Conservation (phyloP, 495 filamentous ascomycete species). For the Hyaloscypha variabilis region DNA sequence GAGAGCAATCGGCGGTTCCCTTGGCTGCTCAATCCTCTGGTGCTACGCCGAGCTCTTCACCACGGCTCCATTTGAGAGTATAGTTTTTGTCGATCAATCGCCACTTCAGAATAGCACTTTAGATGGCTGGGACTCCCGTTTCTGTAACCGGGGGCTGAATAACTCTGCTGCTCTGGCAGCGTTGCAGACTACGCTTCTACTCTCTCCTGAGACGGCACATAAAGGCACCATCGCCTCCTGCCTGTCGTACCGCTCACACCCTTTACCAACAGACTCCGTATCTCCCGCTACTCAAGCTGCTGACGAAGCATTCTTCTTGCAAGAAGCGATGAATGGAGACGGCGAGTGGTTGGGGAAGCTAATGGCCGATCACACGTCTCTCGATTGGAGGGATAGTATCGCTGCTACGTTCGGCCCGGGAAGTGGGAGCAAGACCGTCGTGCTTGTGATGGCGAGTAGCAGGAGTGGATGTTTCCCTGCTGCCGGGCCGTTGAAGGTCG, state of each 20-base stretch:
- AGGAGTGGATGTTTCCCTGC: slow-evolving; percentile 48
- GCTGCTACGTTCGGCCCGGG: slow-evolving; percentile 34
- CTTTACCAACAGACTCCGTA: slow-evolving; percentile 21
- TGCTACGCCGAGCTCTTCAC: slow-evolving; percentile 47
- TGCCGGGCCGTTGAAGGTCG: slow-evolving; percentile 43
- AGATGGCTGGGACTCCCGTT: slow-evolving; percentile 32
- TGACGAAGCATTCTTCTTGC: slow-evolving; percentile 46
- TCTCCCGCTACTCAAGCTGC: not conserved
- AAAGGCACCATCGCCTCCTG: slow-evolving; percentile 40
- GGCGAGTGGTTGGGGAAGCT: slow-evolving; percentile 43
- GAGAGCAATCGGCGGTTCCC: slow-evolving; percentile 44
- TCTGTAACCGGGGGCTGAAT: slow-evolving; percentile 41
- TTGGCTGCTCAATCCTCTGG: slow-evolving; percentile 50
- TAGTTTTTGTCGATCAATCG: slow-evolving; percentile 50
- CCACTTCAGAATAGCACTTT: slow-evolving; percentile 45
- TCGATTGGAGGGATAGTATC: slow-evolving; percentile 49
- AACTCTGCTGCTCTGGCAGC: slow-evolving; percentile 38
- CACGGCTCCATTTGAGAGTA: slow-evolving; percentile 33
- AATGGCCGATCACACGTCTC: slow-evolving; percentile 48
- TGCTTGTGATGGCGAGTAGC: slow-evolving; percentile 42
- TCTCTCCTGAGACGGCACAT: slow-evolving; percentile 31
- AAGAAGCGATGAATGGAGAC: slow-evolving; percentile 40
- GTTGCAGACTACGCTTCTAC: slow-evolving; percentile 39
- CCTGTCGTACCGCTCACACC: slow-evolving; percentile 40
- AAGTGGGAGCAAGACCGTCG: slow-evolving; percentile 20